phyloP scores from a whole-genome alignment of 2,329 filamentous ascomycete genomes.

The Penicillium sclerotigenum region DNA sequence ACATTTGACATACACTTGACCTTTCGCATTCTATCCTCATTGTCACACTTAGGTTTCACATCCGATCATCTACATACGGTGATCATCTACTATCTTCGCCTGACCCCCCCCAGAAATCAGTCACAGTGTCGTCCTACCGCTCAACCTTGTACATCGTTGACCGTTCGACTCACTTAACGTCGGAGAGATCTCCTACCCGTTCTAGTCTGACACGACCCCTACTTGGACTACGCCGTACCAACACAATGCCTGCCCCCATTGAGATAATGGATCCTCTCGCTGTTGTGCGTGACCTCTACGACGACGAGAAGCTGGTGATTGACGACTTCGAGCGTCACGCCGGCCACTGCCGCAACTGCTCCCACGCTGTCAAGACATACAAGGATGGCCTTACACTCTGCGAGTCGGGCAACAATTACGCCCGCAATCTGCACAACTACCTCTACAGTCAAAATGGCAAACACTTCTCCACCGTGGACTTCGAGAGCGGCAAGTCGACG shows the following conservation, averaged over 20 bases:
- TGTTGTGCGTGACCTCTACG: conserved; percentile 35
- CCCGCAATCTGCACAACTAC: conserved; percentile 36
- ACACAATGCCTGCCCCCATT: conserved; percentile 34
- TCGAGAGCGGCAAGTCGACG: conserved; percentile 36
- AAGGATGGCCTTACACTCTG: conserved; percentile 31
- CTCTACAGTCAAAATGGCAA: conserved; percentile 37
- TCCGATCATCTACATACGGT: conserved; percentile 4
- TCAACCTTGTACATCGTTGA: conserved; percentile 24
- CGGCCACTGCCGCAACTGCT: conserved; percentile 35
- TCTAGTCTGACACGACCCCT: conserved; percentile 12
- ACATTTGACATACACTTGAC: neutral
- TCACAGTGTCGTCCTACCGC: conserved; percentile 32
- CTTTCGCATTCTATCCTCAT: neutral
- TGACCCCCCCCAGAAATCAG: conserved; percentile 16
- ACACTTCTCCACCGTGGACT: conserved; percentile 44
- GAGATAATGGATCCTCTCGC: conserved; percentile 24
- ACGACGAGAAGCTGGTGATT: conserved; percentile 39
- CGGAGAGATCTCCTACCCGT: conserved; percentile 22
- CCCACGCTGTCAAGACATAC: conserved; percentile 26
- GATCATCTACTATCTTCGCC: conserved; percentile 15
- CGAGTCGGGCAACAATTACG: conserved; percentile 34
- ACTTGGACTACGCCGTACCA: conserved; percentile 21
- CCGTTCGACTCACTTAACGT: conserved; percentile 16
- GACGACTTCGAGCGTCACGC: conserved; percentile 38
- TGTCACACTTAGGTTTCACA: neutral